phyloP scores from a whole-genome alignment of 2,329 filamentous ascomycete species.

The Zasmidium citrigriseum region DNA sequence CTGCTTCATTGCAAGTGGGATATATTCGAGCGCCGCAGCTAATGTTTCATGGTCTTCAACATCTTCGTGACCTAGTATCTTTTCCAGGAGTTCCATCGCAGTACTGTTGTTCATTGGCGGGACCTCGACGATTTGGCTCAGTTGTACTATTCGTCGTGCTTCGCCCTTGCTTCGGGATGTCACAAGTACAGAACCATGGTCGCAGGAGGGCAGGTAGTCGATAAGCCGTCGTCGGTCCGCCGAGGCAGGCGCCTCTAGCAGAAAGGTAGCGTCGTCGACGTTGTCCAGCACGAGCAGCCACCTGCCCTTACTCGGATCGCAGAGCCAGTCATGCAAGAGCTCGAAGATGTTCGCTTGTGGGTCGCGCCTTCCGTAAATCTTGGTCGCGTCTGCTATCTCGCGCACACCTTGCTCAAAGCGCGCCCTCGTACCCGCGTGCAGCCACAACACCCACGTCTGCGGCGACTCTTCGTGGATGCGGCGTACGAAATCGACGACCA shows the following conservation, averaged over 20 bases:
- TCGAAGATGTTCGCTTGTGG: conserved; percentile 20
- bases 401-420: conserved; percentile 23
- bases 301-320: conserved; percentile 9
- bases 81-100: conserved; percentile 25
- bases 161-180: conserved; percentile 20
- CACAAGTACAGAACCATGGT: conserved; percentile 26
- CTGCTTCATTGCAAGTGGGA: conserved; percentile 38
- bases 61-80: conserved; percentile 20
- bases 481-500: conserved; percentile 27
- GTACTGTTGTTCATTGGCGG: conserved; percentile 24
- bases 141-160: conserved; percentile 20
- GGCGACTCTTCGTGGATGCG: conserved; percentile 11
- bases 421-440: conserved; percentile 25
- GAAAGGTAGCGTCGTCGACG: conserved; percentile 21
- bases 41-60: conserved; percentile 11
- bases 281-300: conserved; percentile 32
- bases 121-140: conserved; percentile 21
- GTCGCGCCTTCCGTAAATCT: conserved; percentile 16
- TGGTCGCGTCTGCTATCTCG: conserved; percentile 12
- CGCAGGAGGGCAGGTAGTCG: conserved; percentile 19
- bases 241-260: conserved; percentile 4
- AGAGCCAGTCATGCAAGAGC: conserved; percentile 25
- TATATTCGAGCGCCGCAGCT: conserved; percentile 30
- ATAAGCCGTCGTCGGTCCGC: not conserved
- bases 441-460: conserved; percentile 27